phyloP scores from a whole-genome alignment of 306 rosid species.

The Quercus aquifolioides region DNA sequence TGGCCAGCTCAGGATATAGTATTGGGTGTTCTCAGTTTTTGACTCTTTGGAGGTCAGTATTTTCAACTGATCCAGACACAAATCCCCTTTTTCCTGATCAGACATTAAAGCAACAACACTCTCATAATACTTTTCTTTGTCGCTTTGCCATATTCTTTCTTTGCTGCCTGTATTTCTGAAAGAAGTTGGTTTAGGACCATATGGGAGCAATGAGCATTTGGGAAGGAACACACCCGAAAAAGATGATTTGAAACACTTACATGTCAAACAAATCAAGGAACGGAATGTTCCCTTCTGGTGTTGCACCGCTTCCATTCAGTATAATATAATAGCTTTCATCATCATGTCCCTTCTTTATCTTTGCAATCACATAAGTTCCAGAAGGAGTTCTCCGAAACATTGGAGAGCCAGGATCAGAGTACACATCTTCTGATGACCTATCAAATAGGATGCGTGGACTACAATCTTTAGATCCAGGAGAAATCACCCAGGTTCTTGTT shows the following conservation, averaged over 20 bases:
- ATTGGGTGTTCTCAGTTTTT: conserved; percentile 93
- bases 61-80: conserved; percentile 65
- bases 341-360: conserved; percentile 59
- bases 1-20: conserved; percentile 80
- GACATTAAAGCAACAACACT: conserved; percentile 89
- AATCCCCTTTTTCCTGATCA: conserved; percentile 89
- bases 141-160: conserved; percentile 93
- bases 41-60: conserved; percentile 90
- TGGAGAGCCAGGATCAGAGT: conserved; percentile 98
- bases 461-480: conserved; percentile 71
- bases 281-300: conserved; percentile 92
- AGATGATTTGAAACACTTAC: conserved; percentile 49
- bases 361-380: conserved; percentile 83
- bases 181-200: conserved; percentile 42
- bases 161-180: conserved; percentile 82
- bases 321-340: conserved; percentile 61
- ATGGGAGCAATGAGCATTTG: conserved; percentile 15
- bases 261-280: conserved; percentile 95
- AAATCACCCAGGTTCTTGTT: conserved; percentile 74
- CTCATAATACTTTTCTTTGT: conserved; percentile 81
- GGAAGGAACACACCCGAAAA: conserved; percentile 8
- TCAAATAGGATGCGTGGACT: conserved; percentile 81
- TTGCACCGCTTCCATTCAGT: conserved; percentile 91
- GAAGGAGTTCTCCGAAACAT: conserved; percentile 84
- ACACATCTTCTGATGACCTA: conserved; percentile 97